Evolutionary conservation across 345 rosid genomes (phyloP).

Genomic region (Excoecaria agallocha): DNA sequence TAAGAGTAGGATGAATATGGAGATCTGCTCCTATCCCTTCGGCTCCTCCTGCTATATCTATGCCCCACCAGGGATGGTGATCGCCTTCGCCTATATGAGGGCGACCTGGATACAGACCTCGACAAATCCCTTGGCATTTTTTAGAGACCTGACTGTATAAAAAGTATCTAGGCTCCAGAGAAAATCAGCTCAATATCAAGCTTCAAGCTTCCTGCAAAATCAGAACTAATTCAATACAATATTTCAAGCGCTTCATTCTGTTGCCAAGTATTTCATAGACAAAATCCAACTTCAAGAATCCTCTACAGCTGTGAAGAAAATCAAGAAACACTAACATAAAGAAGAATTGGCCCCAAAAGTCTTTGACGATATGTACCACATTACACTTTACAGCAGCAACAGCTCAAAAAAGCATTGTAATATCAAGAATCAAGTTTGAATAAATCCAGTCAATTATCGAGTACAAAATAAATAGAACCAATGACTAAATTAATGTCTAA

Average conservation of each 20-base stretch:
- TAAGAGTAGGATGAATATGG: conserved; percentile 68
- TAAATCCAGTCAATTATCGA: neutral
- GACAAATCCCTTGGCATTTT: conserved; percentile 86
- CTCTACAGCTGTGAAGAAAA: neutral
- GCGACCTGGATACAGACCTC: conserved; percentile 59
- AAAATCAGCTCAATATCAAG: neutral
- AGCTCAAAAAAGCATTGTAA: neutral
- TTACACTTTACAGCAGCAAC: neutral
- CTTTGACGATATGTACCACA: neutral
- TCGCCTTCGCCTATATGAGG: conserved; percentile 60
- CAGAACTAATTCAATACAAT: neutral
- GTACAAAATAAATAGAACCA: neutral
- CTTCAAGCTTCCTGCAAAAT: neutral
- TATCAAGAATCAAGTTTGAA: neutral
- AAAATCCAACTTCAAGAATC: neutral
- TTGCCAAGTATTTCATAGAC: neutral
- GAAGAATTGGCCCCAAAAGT: neutral
- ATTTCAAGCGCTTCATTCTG: neutral
- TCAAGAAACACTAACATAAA: neutral
- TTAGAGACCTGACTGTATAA: conserved; percentile 11
- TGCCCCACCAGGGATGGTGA: conserved; percentile 70
- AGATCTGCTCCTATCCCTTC: conserved; percentile 77
- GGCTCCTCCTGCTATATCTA: conserved; percentile 70
- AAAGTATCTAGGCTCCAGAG: neutral
- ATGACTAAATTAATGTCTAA: neutral